Evolutionary conservation across 208 protist genomes (phyloP), one percentile per base, ranked within the genome.

Genomic region (Porcisia deanei): DNA sequence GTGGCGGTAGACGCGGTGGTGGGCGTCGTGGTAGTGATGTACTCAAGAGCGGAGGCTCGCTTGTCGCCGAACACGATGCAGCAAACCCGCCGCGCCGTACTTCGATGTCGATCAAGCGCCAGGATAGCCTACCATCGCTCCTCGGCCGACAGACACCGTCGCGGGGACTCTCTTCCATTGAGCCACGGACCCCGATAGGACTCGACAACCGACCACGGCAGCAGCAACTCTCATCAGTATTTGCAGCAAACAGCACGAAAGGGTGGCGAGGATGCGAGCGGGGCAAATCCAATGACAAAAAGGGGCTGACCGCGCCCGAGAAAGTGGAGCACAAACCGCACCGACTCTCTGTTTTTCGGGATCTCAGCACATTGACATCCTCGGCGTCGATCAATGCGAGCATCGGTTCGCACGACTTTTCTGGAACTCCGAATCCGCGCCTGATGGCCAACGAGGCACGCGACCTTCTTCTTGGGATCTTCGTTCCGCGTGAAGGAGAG

Each of bases 401-500:
- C 61, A 57, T 81, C 55, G 70, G 22, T 14, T 66, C 63, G n/a
- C 30, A 53, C 52, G 18, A 60, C 53, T n/a, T 30, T 7, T 65
- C 25, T n/a, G 69, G 3, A 1, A 8, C 37, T 14, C 9, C 18
- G 20, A 43, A 71, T 22, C 80, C 79, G 49, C 80, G 73, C 53
- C 64, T 82, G n/a, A 58, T 52, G 30, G 49, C 79, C 1, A 58
- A 20, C 34, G 77, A 88, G 60, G 85, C 85, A 22, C 74, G 77
- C 7, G 76, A 78, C 2, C 54, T 86, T 10, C 74, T 88, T 4
- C 76, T 80, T 1, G 54, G 57, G n/a, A 76, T 90, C 55, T 85
- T 90, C 68, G 69, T 69, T 37, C 86, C 86, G 34, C 72, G 55
- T 16, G 60, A 71, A 37, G 86, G 86, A 0, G 63, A 86, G 60